These are phyloP conservation scores for Colletotrichum sansevieriae DNA, from an alignment of 2,329 filamentous ascomycete genomes.

Conservation along the genomic window DNA sequence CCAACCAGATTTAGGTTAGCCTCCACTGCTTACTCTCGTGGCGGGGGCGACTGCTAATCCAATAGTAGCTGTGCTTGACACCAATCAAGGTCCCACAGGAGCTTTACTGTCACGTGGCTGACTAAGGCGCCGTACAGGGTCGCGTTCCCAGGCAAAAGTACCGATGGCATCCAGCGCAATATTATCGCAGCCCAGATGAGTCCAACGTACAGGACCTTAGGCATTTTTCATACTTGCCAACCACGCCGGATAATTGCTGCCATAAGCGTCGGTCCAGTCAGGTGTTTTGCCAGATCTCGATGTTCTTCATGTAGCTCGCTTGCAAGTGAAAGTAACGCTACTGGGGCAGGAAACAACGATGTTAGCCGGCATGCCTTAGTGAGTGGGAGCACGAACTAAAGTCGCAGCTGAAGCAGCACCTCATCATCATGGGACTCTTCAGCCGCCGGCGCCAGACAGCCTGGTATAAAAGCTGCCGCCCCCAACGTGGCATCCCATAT, in stretches of 20 bases:
- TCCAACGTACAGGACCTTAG: too few species aligned
- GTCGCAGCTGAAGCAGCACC: not conserved
- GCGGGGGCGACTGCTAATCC: not conserved
- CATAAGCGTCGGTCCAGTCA: conserved; percentile 3
- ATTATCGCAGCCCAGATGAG: too few species aligned
- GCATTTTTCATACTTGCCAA: too few species aligned
- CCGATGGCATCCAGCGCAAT: too few species aligned
- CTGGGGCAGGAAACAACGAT: not conserved
- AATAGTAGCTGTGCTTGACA: not conserved
- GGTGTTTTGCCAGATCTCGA: not conserved
- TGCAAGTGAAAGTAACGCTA: not conserved
- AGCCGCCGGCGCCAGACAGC: not conserved
- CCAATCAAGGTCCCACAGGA: not conserved
- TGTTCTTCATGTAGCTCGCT: not conserved
- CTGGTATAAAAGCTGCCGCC: conserved; percentile 8
- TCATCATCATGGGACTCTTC: conserved; percentile 14
- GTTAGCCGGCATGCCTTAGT: conserved; percentile 9
- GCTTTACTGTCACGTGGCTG: conserved; percentile 9
- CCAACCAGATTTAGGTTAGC: conserved; percentile 3
- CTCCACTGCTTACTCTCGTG: not conserved
- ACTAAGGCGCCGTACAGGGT: too few species aligned
- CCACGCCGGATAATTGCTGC: too few species aligned
- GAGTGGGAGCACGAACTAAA: not conserved
- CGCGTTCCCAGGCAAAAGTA: too few species aligned
- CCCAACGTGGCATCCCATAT: not conserved